Evolutionary conservation across 371 early-diverging fungal genomes (phyloP).

Genomic region (Conidiobolus incongruus): DNA sequence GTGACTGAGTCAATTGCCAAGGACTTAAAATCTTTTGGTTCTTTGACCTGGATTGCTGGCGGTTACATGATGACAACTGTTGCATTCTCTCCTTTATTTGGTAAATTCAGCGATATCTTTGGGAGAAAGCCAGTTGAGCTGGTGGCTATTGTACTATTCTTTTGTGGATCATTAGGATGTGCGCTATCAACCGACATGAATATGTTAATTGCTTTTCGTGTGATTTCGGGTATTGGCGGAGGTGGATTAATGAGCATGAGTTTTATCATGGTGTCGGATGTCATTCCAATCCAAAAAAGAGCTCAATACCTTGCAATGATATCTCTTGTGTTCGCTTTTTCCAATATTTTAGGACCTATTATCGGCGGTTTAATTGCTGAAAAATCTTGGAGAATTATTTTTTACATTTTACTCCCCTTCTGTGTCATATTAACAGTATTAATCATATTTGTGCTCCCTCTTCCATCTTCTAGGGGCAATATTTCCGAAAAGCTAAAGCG

Average conservation of each 20-base stretch:
- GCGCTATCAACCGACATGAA: conserved; percentile 25
- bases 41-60: background rate
- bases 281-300: conserved; percentile 31
- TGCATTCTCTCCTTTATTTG: conserved; percentile 4
- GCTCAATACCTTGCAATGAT: conserved; percentile 33
- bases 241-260: conserved; percentile 40
- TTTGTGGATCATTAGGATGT: conserved; percentile 31
- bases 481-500: conserved; percentile 17
- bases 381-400: conserved; percentile 6
- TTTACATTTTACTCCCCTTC: conserved; percentile 29
- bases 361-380: conserved; percentile 2
- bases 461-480: conserved; percentile 15
- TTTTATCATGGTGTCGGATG: conserved; percentile 48
- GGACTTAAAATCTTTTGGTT: background rate
- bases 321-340: conserved; percentile 31
- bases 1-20: background rate
- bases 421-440: conserved; percentile 16
- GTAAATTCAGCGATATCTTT: conserved; percentile 24
- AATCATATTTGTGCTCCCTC: conserved; percentile 20
- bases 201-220: conserved; percentile 34
- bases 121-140: conserved; percentile 28
- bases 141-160: conserved; percentile 22
- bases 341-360: conserved; percentile 10
- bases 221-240: conserved; percentile 32
- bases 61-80: background rate